Evolutionary conservation across 169 alveolate genomes (phyloP), one percentile per base, ranked within the genome.

Genomic region (Eimeria sp.): DNA sequence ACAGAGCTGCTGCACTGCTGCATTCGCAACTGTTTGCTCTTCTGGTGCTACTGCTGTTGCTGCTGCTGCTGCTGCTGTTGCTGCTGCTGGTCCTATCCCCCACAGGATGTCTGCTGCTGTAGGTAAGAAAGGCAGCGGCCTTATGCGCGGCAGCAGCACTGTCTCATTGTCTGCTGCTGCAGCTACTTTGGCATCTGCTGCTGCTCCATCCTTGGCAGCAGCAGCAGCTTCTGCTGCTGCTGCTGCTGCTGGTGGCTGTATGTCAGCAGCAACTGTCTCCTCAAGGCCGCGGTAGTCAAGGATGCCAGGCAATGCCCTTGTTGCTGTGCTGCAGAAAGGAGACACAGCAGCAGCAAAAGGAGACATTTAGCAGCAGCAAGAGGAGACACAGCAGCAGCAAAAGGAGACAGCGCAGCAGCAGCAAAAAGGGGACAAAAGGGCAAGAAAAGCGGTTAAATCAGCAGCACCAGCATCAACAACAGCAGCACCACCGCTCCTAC

Each of bases 221-320:
- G 67, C 89, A 78, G 67, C 89, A 78, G 89, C 67, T 47, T 7
- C 67, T 47, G 57, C 54, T 3, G 54, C 40, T 3, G 54, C 83
- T 73, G 84, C 84, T 73, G 84, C 89, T 43, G 91, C 75, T 54
- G 73, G 91, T 11, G 91, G 91, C 47, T 20, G 91, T 3, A 54
- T 45, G n/a, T 47, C 91, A n/a, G 91, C 75, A 25, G 40, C 49
- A 57, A 83, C 75, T 34, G 75, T 30, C 51, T 54, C 91, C 27
- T 43, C 30, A 27, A 40, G 76, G 13, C 75, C 91, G 58, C 91
- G 67, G 65, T 47, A 80, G 65, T 30, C 18, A 4, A 3, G 5
- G 3, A 49, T 45, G 25, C 65, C 65, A 9, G 6, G 70, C 25
- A 49, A 22, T 4, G 58, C 51, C 54, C 75, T 16, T 75, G 51